Evolutionary conservation across 1,139 yeast species (phyloP).

Genomic region (Saccharomyces pastorianus): DNA sequence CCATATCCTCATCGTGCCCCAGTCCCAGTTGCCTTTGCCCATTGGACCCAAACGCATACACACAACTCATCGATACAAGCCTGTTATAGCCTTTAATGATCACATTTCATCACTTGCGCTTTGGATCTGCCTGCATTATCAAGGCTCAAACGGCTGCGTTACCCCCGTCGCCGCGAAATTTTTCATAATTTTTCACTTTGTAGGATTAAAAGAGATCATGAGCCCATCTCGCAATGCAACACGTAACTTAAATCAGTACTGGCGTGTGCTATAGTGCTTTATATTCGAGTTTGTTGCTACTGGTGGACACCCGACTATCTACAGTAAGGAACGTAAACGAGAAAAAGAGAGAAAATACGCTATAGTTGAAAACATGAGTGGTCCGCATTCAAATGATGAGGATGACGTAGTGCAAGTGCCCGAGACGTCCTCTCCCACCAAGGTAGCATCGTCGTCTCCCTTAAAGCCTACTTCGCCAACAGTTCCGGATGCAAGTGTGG

Average conservation of each 20-base stretch:
- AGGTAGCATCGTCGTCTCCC: conserved; percentile 26
- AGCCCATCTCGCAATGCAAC: conserved; percentile 1
- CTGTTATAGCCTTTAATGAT: neutral
- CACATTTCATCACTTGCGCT: neutral
- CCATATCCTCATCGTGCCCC: conserved; percentile 47
- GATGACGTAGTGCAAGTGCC: conserved; percentile 37
- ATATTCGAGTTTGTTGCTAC: neutral
- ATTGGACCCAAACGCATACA: conserved; percentile 67
- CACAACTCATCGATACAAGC: conserved; percentile 13
- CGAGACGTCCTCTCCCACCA: conserved; percentile 37
- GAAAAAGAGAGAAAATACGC: neutral
- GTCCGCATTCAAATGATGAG: neutral
- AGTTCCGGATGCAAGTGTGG: neutral
- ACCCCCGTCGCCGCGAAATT: neutral
- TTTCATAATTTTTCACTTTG: neutral
- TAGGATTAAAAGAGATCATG: neutral
- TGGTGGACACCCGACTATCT: neutral
- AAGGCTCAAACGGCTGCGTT: neutral
- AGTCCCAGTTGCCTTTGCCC: conserved; percentile 72
- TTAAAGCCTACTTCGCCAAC: conserved; percentile 12
- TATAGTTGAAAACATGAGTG: neutral
- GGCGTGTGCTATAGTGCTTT: neutral
- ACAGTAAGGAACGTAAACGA: neutral
- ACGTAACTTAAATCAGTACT: neutral
- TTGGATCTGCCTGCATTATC: neutral